phyloP scores from a whole-genome alignment of 1,139 yeast genomes.

The Sugiyamaella sp. region DNA sequence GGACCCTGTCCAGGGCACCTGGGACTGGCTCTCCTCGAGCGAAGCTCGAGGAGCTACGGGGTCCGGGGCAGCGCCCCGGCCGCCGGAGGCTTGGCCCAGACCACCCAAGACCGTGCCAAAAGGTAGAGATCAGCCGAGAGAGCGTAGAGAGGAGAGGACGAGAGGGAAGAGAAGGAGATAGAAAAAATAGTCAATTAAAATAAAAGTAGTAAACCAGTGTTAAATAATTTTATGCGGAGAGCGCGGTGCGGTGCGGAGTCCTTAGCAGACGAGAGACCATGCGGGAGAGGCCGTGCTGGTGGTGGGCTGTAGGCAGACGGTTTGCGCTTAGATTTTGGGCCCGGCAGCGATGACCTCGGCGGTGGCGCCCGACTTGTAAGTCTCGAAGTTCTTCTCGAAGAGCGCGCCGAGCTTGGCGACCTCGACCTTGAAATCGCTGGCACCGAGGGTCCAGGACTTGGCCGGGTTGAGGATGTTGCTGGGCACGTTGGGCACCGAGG shows the following conservation, averaged over 20 bases:
- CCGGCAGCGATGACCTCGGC: conserved; percentile 92
- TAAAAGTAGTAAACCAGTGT: not conserved
- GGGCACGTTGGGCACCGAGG: conserved; percentile 80
- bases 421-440: conserved; percentile 66
- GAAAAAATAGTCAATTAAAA: not conserved
- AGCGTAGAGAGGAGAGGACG: not conserved
- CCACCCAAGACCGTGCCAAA: too few species aligned
- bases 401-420: conserved; percentile 73
- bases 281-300: not conserved
- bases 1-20: too few species aligned
- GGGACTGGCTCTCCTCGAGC: too few species aligned
- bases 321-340: conserved; percentile 49
- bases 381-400: conserved; percentile 84
- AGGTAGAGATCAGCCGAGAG: not conserved
- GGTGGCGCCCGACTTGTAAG: conserved; percentile 82
- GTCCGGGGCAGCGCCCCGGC: conserved; percentile 1
- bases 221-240: not conserved
- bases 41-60: too few species aligned
- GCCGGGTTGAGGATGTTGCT: conserved; percentile 84
- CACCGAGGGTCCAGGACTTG: conserved; percentile 78
- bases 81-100: conserved; percentile 5
- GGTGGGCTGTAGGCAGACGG: not conserved
- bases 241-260: too few species aligned
- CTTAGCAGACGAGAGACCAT: too few species aligned
- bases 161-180: not conserved